Base-by-base conservation (phyloP, 2,329 filamentous ascomycete genomes). In the Ophiocordyceps camponoti-floridani region DNA sequence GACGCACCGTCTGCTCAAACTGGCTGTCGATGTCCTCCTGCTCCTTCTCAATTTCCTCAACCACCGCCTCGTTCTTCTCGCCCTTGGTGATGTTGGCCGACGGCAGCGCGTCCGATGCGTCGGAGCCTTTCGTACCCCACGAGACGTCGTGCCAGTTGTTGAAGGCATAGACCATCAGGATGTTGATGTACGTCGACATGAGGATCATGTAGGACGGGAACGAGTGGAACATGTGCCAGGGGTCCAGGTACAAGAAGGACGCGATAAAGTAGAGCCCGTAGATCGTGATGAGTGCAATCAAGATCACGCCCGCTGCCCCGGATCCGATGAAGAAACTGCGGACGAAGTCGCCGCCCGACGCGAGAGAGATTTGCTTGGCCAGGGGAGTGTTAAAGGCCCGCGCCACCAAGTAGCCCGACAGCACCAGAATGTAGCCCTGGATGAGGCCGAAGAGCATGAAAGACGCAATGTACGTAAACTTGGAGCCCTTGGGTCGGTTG, bases 131-230 rank as follows among this genome's bases (percentile, higher is more conserved):
- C 68, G 91, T 98, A 75, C 91, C 91, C 91, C 91, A 98, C 12
- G 91, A 96, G 44, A 98, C 91, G 69, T 98, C 91, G 67, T 98
- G 91, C 91, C 89, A 96, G 70, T 98, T 98, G 79, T 87, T 93
- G 75, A 95, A 98, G 48, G 91, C 87, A 66, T 98, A 98, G 45
- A 98, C 87, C 75, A 94, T 96, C 58, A 98, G 82, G 53, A 98
- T 93, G 72, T 98, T 98, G 79, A 95, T 89, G 68, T 95, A 98
- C 14, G 87, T 93, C 13, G 89, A 94, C 75, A 91, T 91, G 58
- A 95, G 77, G 47, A 94, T 67, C 55, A 96, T 70, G 62, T 98
- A 98, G 59, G 84, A 79, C 14, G 83, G 83, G 77, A 95, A 98
- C 3, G 89, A 96, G 59, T 91, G 91, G 70, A 98, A 94, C 91